phyloP scores from a whole-genome alignment of 495 filamentous ascomycete species.

The Hyphodiscus hymeniophilus region DNA sequence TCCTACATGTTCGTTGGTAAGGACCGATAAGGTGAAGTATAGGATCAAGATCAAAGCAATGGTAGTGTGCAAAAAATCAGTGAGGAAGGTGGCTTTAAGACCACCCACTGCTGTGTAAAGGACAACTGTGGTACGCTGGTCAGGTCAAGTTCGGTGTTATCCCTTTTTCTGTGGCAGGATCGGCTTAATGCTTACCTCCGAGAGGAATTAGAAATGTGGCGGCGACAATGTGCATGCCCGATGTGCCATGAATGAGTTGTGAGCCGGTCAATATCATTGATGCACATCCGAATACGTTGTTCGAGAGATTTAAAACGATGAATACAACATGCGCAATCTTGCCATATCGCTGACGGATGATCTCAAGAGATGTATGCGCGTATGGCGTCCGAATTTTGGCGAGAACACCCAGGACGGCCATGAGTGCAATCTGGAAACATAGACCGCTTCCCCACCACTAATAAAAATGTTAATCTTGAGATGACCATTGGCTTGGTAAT shows the following conservation, averaged over 20 bases:
- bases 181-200: not conserved
- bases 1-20: conserved; percentile 27
- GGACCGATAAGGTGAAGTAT: conserved; percentile 34
- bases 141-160: not conserved
- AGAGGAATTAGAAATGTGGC: not conserved
- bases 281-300: conserved; percentile 8
- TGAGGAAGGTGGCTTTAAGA: conserved; percentile 34
- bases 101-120: conserved; percentile 23
- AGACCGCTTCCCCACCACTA: not conserved
- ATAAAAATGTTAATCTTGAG: too few species aligned
- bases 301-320: not conserved
- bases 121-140: conserved; percentile 12
- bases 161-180: not conserved
- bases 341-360: conserved; percentile 30
- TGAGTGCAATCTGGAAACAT: not conserved
- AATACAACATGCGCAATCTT: conserved; percentile 31
- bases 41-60: conserved; percentile 32
- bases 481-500: too few species aligned
- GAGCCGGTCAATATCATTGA: conserved; percentile 14
- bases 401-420: not conserved
- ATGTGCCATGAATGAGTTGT: conserved; percentile 4
- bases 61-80: conserved; percentile 24
- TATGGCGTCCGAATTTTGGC: conserved; percentile 32
- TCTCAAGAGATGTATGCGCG: conserved; percentile 36
- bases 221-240: not conserved